phyloP scores from a whole-genome alignment of 192 early-diverging fungal species.

The Coemansia sp. region DNA sequence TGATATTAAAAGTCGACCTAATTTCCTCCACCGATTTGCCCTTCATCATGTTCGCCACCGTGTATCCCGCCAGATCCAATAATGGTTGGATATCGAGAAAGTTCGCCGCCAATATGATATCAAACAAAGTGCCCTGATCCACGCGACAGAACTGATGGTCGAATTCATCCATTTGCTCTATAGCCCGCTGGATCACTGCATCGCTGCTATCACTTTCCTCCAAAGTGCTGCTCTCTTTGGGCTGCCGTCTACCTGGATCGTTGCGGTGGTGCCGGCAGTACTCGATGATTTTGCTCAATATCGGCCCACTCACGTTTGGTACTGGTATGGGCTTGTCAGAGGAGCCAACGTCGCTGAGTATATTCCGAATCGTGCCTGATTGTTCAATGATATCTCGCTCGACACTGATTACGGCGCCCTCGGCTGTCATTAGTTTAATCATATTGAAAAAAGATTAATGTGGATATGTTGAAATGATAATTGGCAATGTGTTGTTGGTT shows the following conservation, averaged over 20 bases:
- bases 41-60: slow-evolving; percentile 92
- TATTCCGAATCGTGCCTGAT: slow-evolving; percentile 51
- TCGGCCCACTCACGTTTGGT: slow-evolving; percentile 87
- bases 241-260: slow-evolving; percentile 46
- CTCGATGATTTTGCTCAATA: slow-evolving; percentile 83
- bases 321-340: slow-evolving; percentile 66
- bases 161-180: slow-evolving; percentile 84
- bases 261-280: slow-evolving; percentile 87
- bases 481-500: neutral
- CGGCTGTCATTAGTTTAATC: slow-evolving; percentile 44
- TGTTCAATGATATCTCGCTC: slow-evolving; percentile 54
- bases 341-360: slow-evolving; percentile 48
- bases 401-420: slow-evolving; percentile 43
- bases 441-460: neutral
- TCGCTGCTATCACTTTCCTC: slow-evolving; percentile 52
- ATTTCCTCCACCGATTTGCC: slow-evolving; percentile 86
- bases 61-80: slow-evolving; percentile 72
- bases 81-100: slow-evolving; percentile 76
- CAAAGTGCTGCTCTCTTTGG: slow-evolving; percentile 25
- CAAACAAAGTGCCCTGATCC: slow-evolving; percentile 92
- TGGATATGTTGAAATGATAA: neutral
- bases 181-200: slow-evolving; percentile 58
- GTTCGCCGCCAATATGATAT: slow-evolving; percentile 89
- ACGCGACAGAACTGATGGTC: slow-evolving; percentile 88
- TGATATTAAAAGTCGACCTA: slow-evolving; percentile 66